phyloP scores from a whole-genome alignment of 192 early-diverging fungal species.

The Jimgerdemannia flammicorona region DNA sequence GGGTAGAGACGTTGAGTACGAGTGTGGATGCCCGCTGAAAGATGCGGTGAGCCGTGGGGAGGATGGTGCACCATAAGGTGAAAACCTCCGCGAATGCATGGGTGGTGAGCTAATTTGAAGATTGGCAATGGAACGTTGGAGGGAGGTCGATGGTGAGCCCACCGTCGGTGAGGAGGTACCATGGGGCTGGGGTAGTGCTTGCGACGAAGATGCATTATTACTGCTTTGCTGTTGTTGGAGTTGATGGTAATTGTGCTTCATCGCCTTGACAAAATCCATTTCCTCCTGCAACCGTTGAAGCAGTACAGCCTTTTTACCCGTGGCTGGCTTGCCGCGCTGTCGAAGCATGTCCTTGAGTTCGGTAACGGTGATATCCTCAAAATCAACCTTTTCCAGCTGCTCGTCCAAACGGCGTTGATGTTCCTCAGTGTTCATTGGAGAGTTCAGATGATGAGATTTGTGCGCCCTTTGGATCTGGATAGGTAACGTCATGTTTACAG shows the following conservation, averaged over 20 bases:
- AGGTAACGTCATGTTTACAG: conserved; percentile 15
- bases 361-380: conserved; percentile 71
- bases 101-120: conserved; percentile 30
- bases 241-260: conserved; percentile 21
- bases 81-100: conserved; percentile 17
- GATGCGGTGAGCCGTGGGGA: conserved; percentile 11
- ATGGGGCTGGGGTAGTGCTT: conserved; percentile 1
- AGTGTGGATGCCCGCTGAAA: conserved; percentile 4
- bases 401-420: conserved; percentile 57
- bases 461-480: conserved; percentile 27
- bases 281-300: conserved; percentile 65
- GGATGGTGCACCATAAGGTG: conserved; percentile 26
- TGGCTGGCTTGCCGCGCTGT: conserved; percentile 60
- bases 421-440: conserved; percentile 34
- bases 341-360: conserved; percentile 73
- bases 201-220: conserved; percentile 12
- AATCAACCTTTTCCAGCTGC: conserved; percentile 57
- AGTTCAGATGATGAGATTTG: not conserved
- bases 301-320: conserved; percentile 69
- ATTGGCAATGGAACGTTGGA: conserved; percentile 27
- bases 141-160: conserved; percentile 7
- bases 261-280: conserved; percentile 41
- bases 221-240: conserved; percentile 4
- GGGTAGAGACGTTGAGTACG: not conserved
- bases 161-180: conserved; percentile 6